Evolutionary conservation across 1,139 yeast species (phyloP).

Genomic region (Pichia sp.): DNA sequence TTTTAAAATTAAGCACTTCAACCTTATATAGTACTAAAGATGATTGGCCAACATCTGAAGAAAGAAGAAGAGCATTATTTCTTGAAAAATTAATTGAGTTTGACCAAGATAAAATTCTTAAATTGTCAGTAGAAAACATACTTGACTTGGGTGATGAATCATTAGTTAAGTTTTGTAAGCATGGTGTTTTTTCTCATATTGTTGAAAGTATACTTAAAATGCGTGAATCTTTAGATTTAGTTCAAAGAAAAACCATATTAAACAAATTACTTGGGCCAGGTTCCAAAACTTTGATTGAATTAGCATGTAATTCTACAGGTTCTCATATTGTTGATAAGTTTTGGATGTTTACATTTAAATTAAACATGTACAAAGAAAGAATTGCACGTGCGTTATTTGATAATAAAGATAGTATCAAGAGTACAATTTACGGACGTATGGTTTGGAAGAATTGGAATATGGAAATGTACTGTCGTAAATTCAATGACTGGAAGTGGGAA

Average conservation of each 20-base stretch:
- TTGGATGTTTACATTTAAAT: slow-evolving; percentile 71
- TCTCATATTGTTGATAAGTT: slow-evolving; percentile 84
- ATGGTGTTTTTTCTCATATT: slow-evolving; percentile 86
- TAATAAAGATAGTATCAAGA: slow-evolving; percentile 68
- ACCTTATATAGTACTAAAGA: slow-evolving; percentile 77
- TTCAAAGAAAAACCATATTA: slow-evolving; percentile 61
- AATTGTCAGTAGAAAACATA: slow-evolving; percentile 54
- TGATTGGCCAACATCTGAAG: slow-evolving; percentile 91
- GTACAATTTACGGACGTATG: slow-evolving; percentile 77
- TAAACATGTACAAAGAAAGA: slow-evolving; percentile 82
- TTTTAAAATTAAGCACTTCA: slow-evolving; percentile 57
- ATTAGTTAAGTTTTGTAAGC: slow-evolving; percentile 62
- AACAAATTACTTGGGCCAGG: slow-evolving; percentile 48
- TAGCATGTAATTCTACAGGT: slow-evolving; percentile 84
- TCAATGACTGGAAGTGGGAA: slow-evolving; percentile 74
- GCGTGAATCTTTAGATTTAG: slow-evolving; percentile 44
- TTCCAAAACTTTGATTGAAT: slow-evolving; percentile 35
- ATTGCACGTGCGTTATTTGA: slow-evolving; percentile 63
- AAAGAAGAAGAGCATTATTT: slow-evolving; percentile 72
- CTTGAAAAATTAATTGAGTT: slow-evolving; percentile 65
- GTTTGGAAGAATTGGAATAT: slow-evolving; percentile 96
- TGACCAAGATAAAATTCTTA: slow-evolving; percentile 49
- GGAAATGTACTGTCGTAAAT: slow-evolving; percentile 69
- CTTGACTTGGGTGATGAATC: slow-evolving; percentile 41
- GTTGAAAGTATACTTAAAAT: slow-evolving; percentile 53